A percentile compares a stretch with the other conserved stretches of the same genome.
Conservation (phyloP, 345 rosid species). For the Brassica nigra region DNA sequence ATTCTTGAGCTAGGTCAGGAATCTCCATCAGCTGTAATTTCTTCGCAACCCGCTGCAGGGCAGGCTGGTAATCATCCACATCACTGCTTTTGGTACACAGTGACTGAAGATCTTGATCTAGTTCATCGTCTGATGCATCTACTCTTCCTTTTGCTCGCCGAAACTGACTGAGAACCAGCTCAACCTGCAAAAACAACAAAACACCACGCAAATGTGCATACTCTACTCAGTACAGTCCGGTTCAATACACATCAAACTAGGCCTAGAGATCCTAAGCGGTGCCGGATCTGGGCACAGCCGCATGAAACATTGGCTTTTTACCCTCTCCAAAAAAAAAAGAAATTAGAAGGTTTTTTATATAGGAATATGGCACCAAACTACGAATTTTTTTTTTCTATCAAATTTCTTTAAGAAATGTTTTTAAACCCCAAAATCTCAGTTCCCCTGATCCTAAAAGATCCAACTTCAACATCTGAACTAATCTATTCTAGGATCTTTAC, state of each 20-base stretch:
- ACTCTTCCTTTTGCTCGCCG: constrained; percentile 86
- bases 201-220: not conserved
- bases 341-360: no score
- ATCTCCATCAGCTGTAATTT: constrained; percentile 76
- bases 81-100: constrained; percentile 59
- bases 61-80: constrained; percentile 50
- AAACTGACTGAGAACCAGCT: constrained; percentile 85
- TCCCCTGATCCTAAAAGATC: not conserved
- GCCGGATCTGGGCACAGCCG: not conserved
- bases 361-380: no score
- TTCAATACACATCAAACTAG: not conserved
- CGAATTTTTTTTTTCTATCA: no score
- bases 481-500: constrained; percentile 42
- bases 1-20: constrained; percentile 80
- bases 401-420: no score
- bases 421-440: no score
- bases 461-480: not conserved
- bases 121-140: constrained; percentile 60
- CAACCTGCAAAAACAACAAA: constrained; percentile 55
- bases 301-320: no score
- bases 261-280: not conserved
- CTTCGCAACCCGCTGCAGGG: constrained; percentile 62
- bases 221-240: not conserved
- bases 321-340: no score
- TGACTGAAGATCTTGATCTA: constrained; percentile 63